Base-by-base conservation (phyloP, 805 yeast species). In the Clavispora fructus region DNA sequence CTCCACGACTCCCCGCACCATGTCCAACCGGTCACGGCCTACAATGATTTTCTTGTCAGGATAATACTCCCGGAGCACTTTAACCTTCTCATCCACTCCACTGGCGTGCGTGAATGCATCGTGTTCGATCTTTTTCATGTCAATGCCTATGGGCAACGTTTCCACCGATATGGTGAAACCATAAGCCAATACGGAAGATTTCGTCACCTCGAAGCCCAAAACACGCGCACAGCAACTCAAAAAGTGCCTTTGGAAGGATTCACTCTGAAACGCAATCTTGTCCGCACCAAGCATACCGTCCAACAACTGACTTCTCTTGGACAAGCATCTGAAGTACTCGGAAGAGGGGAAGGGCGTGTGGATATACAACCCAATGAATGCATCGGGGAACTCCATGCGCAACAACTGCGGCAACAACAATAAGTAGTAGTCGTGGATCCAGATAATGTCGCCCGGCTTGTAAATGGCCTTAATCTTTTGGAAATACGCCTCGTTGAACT, bases 321-420 rank as follows among this genome's bases (percentile, higher is more conserved):
- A 83, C 31, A 95, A 67, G 55, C 96, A 87, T 51, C 97, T 77
- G 69, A 94, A 89, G 63, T 91, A 90, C 65, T 94, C 99, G 14
- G 90, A 83, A 25, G 96, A 83, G 11, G 97, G 97, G 75, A 92
- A 91, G n/a, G 97, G 96, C 3, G 88, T 78, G 63, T 91, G 97
- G 53, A 91, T 67, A 64, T 79, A 90, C 44, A 87, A 79, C 12
- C 92, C 94, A 53, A 91, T 85, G 50, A 73, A 72, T 6, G 87
- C 86, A 46, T 83, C 79, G 2, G 88, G 88, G 42, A 85, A 73
- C 57, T 78, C 80, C 85, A 84, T 82, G 54, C 96, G 76, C 52
- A 91, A 68, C 64, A 91, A 74, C 60, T 85, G 94, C 2, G 97
- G 97, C 47, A 91, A 69, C 39, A 91, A 68, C 51, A 90, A 66